Percentiles rank a stretch among this genome's conserved stretches.
Conservation (phyloP, 129 eudicot genomes). For the Artemisia tridentata region DNA sequence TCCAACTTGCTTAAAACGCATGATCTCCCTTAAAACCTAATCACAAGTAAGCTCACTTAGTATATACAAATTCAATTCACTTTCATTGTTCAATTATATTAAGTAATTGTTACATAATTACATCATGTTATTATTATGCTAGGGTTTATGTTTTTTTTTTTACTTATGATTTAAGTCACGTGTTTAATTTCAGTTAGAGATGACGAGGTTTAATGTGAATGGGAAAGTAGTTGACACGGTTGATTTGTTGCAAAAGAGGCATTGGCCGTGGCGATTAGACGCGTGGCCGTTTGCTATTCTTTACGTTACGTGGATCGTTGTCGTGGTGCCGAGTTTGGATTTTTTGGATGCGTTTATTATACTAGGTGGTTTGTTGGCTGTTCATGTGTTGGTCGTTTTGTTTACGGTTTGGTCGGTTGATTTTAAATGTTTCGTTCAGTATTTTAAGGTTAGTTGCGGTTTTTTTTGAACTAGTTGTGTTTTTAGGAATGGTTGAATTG, state of each 20-base stretch:
- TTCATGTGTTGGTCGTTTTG: conserved; percentile 63
- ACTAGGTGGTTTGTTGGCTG: conserved; percentile 44
- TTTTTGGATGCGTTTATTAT: conserved; percentile 58
- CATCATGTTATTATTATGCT: background rate
- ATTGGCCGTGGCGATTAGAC: conserved; percentile 71
- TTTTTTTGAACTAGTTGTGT: background rate
- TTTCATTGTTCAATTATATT: no score
- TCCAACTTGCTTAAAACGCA: background rate
- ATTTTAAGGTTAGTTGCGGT: conserved; percentile 51
- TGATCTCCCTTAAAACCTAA: background rate
- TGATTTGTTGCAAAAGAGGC: conserved; percentile 69
- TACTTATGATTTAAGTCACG: conserved; percentile 6
- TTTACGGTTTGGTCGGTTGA: conserved; percentile 96
- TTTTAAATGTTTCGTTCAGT: conserved; percentile 75
- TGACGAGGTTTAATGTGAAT: conserved; percentile 66
- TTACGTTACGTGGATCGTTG: conserved; percentile 56
- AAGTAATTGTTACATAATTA: no score
- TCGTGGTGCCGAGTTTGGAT: conserved; percentile 64
- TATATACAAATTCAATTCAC: background rate
- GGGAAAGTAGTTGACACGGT: conserved; percentile 91
- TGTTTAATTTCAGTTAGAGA: conserved; percentile 26
- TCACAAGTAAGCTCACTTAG: background rate
- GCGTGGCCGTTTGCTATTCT: conserved; percentile 69
- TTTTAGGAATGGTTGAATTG: no score
- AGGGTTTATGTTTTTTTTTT: background rate